These are phyloP conservation scores for Thraustotheca clavata DNA, from an alignment of 352 stramenopile species.

Conservation along the genomic window DNA sequence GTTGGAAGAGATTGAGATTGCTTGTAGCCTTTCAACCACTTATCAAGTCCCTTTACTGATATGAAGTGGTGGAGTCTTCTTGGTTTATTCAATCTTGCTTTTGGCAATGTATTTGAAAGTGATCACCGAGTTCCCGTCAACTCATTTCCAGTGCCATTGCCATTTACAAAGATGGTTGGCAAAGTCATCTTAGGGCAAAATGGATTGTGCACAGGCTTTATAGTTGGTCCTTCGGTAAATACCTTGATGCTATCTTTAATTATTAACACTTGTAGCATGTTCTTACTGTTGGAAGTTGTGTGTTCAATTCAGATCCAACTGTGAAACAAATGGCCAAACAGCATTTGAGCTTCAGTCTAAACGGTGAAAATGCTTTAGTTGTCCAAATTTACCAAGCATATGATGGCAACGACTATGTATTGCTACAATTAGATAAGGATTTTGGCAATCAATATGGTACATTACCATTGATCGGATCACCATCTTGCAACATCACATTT, in stretches of 20 bases:
- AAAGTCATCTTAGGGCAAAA: background rate
- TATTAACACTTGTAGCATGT: background rate
- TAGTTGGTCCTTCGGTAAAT: background rate
- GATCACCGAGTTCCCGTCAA: background rate
- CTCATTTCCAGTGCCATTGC: background rate
- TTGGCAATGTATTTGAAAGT: background rate
- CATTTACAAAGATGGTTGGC: background rate
- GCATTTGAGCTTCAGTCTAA: background rate
- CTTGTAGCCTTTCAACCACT: too few species aligned
- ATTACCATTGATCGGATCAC: constrained; percentile 31
- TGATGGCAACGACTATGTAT: constrained; percentile 40
- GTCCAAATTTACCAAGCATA: constrained; percentile 48
- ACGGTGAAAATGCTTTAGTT: constrained; percentile 22
- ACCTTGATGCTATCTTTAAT: background rate
- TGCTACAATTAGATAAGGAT: constrained; percentile 45
- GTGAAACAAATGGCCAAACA: background rate
- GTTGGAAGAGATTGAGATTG: too few species aligned
- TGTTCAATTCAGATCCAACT: background rate
- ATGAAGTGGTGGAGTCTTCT: too few species aligned
- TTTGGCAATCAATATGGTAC: constrained; percentile 30
- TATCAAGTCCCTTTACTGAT: too few species aligned
- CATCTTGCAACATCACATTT: constrained; percentile 27
- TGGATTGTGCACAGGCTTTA: background rate
- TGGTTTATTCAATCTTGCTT: background rate
- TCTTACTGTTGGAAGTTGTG: background rate